These are phyloP conservation scores for Echinochloa phyllopogon DNA, from an alignment of 176 grass and related monocot species.

Conservation along the genomic window DNA sequence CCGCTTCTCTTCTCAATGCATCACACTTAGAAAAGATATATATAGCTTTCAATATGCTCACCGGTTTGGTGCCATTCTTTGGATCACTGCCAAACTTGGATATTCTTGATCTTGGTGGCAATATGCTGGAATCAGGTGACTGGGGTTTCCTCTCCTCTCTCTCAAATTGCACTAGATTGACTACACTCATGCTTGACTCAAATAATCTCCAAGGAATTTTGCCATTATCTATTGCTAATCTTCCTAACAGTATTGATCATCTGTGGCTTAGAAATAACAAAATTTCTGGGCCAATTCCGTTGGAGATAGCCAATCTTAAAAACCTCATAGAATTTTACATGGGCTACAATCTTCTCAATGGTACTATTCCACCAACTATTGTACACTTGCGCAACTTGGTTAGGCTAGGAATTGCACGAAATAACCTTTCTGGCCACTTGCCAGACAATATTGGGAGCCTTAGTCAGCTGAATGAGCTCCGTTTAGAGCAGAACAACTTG, in stretches of 20 bases:
- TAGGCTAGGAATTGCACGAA: background rate
- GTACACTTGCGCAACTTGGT: background rate
- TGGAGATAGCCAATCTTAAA: background rate
- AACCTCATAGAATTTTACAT: background rate
- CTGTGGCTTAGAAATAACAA: background rate
- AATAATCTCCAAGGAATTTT: background rate
- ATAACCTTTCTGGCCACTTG: too few relatives aligned
- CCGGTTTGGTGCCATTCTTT: background rate
- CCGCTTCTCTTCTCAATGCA: background rate
- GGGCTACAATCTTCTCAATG: background rate
- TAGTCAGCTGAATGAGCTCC: constrained; percentile 37
- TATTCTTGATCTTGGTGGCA: background rate
- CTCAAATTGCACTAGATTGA: background rate
- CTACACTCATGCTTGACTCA: fast-evolving
- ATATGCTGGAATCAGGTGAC: background rate
- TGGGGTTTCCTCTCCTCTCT: background rate
- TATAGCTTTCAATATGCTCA: too few relatives aligned
- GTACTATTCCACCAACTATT: background rate
- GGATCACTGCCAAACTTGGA: background rate
- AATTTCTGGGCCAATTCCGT: background rate
- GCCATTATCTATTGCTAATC: background rate
- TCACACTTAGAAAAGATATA: background rate
- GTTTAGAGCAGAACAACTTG: constrained; percentile 42
- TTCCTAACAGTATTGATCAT: background rate
- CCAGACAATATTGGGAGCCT: constrained; percentile 41